Evolutionary conservation across 2,329 filamentous ascomycete species (phyloP), one percentile per base, ranked within the genome.

Genomic region (Geosmithia morbida): DNA sequence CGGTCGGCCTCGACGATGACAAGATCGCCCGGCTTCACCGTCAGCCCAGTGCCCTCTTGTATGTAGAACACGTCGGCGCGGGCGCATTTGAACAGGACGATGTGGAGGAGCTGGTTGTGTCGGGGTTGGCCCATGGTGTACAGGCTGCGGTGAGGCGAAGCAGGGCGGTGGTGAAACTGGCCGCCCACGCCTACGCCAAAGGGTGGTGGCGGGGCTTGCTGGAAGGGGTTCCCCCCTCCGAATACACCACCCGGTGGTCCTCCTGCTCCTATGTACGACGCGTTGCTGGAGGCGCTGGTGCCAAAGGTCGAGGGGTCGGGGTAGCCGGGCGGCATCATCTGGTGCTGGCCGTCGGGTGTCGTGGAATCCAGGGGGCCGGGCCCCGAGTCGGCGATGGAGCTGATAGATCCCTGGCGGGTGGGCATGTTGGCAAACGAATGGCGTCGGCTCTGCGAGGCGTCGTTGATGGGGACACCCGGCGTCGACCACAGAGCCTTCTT

Each of bases 1-100:
- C 92, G 87, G 62, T 98, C 94, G 20, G 92, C 92, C 66, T 98
- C 92, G 17, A 96, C 89, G 54, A 98, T 97, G 51, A 98, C 94
- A 46, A 97, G 72, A 60, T 98, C 92, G 30, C 92, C 92, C 17
- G 83, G 81, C 57, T 89, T 92, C 47, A 97, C 85, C 18, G 85
- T 85, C 30, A 98, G 73, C 2, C 92, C 92, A 6, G 89, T 97
- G 51, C 90, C 89, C 61, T 96, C 89, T 62, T 95, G 89, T 33
- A 96, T 87, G 64, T 95, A 97, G 63, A 96, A 98, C 10, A 97
- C 87, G 59, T 97, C 92, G 39, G 90, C 89, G 51, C 92, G 79
- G 37, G 87, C 87, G 61, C 89, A 96, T 65, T 98, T 98, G 77
- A 98, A 98, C 7, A 90, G 79, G 16, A 98, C 90, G 47, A 98